These are phyloP conservation scores for Fusarium hostae DNA, from an alignment of 2,329 filamentous ascomycete species.

Conservation along the genomic window DNA sequence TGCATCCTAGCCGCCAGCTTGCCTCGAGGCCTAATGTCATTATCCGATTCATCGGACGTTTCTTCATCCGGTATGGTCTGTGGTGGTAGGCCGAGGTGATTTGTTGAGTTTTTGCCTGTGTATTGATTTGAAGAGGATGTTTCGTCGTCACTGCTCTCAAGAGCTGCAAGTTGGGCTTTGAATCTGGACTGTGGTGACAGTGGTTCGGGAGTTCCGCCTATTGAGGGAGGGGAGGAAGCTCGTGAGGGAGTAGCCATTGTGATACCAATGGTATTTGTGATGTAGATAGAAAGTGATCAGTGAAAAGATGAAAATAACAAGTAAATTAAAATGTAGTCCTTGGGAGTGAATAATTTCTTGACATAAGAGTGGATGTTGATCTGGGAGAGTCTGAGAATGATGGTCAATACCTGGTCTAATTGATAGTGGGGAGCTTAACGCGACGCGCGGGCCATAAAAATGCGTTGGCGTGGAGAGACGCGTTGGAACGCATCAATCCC, in stretches of 20 bases:
- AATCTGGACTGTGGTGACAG: slow-evolving; percentile 67
- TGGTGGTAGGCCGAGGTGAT: slow-evolving; percentile 12
- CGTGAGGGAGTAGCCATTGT: slow-evolving; percentile 59
- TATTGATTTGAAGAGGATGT: slow-evolving; percentile 23
- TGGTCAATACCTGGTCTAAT: slow-evolving; percentile 26
- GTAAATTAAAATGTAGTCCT: not conserved
- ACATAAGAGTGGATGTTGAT: slow-evolving; percentile 18
- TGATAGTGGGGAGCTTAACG: slow-evolving; percentile 47
- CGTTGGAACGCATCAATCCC: slow-evolving; percentile 39
- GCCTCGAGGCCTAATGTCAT: slow-evolving; percentile 65
- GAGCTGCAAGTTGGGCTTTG: slow-evolving; percentile 61
- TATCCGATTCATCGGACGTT: slow-evolving; percentile 58
- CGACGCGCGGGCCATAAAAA: slow-evolving; percentile 44
- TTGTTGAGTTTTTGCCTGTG: slow-evolving; percentile 16
- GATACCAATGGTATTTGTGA: not conserved
- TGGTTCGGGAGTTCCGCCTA: slow-evolving; percentile 56
- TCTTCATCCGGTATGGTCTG: slow-evolving; percentile 52
- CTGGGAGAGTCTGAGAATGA: not conserved
- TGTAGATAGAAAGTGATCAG: not conserved
- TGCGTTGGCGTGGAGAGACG: slow-evolving; percentile 43
- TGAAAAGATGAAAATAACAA: not conserved
- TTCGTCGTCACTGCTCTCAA: slow-evolving; percentile 64
- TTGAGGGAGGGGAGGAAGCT: slow-evolving; percentile 57
- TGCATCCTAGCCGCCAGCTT: slow-evolving; percentile 74
- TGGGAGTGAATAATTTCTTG: slow-evolving; percentile 1